A percentile compares a stretch with the other conserved stretches of the same genome.
Evolutionary conservation across 2,329 filamentous ascomycete genomes (phyloP).

Genomic region (Diaporthe sp.): DNA sequence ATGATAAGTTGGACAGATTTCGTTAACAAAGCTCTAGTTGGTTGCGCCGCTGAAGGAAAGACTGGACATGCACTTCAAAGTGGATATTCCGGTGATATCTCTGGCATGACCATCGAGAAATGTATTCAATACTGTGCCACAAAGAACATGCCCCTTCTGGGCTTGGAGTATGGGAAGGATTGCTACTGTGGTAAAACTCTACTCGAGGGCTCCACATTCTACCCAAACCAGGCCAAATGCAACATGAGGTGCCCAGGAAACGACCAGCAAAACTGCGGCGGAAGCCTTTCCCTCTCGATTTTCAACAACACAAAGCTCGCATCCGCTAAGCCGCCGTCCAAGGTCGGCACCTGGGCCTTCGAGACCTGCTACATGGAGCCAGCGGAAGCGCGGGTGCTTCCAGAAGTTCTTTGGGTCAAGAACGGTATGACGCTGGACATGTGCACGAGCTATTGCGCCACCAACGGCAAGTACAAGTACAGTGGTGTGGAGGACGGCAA

Average conservation of each 20-base stretch:
- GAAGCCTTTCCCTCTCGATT: slow-evolving; percentile 6
- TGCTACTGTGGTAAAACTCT: slow-evolving; percentile 6
- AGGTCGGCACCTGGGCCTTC: slow-evolving; percentile 4
- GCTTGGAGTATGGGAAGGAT: background rate
- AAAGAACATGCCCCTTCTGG: background rate
- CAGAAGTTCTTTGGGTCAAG: slow-evolving; percentile 16
- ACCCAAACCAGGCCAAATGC: background rate
- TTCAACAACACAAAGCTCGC: background rate
- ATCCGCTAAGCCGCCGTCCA: background rate
- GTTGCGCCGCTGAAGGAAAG: background rate
- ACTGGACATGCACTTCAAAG: slow-evolving; percentile 1
- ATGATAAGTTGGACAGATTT: background rate
- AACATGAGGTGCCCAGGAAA: slow-evolving; percentile 1
- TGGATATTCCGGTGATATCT: background rate
- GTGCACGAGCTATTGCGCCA: slow-evolving; percentile 38
- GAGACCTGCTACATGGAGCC: background rate
- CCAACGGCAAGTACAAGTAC: slow-evolving; percentile 36
- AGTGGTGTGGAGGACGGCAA: slow-evolving; percentile 40
- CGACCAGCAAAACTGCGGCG: background rate
- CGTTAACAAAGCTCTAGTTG: background rate
- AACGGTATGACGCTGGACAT: slow-evolving; percentile 39
- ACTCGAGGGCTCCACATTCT: background rate
- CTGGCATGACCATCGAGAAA: slow-evolving; percentile 3
- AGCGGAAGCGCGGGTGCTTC: background rate
- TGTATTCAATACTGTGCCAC: background rate